Evolutionary conservation across 2,329 filamentous ascomycete species (phyloP).

Genomic region (Scedosporium minutisporum): DNA sequence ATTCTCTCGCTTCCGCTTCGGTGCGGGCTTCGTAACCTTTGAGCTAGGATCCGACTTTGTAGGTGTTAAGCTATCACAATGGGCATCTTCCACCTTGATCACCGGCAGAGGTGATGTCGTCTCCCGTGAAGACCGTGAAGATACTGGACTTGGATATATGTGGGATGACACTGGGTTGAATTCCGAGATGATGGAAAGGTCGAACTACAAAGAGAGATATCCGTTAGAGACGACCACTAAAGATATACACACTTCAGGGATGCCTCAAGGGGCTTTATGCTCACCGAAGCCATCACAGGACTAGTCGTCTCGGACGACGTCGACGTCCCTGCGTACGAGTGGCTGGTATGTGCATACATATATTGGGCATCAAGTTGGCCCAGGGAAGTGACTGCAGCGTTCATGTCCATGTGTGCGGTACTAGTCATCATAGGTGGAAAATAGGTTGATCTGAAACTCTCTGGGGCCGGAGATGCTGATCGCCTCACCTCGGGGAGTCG

Average conservation of each 20-base stretch:
- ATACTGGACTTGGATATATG: slow-evolving; percentile 24
- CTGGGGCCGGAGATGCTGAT: neutral
- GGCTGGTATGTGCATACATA: neutral
- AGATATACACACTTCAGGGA: neutral
- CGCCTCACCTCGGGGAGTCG: neutral
- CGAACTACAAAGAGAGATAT: slow-evolving; percentile 9
- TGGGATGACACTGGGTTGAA: slow-evolving; percentile 14
- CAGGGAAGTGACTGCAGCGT: neutral
- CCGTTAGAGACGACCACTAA: neutral
- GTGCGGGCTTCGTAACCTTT: slow-evolving; percentile 22
- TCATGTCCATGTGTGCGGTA: slow-evolving; percentile 1
- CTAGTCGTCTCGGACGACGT: slow-evolving; percentile 13
- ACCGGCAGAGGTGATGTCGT: slow-evolving; percentile 6
- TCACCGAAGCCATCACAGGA: slow-evolving; percentile 12
- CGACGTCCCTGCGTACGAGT: slow-evolving; percentile 8
- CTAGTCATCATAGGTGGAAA: neutral
- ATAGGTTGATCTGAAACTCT: neutral
- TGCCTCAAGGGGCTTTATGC: neutral
- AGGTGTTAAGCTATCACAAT: neutral
- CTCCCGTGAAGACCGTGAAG: slow-evolving; percentile 13
- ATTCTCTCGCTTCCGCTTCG: slow-evolving; percentile 41
- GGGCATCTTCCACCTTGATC: slow-evolving; percentile 8
- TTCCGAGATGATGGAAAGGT: slow-evolving; percentile 15
- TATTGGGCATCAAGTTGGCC: neutral
- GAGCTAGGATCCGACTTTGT: neutral